These are phyloP conservation scores for Cornus suecica DNA, from an alignment of 148 eudicot species.

Conservation along the genomic window DNA sequence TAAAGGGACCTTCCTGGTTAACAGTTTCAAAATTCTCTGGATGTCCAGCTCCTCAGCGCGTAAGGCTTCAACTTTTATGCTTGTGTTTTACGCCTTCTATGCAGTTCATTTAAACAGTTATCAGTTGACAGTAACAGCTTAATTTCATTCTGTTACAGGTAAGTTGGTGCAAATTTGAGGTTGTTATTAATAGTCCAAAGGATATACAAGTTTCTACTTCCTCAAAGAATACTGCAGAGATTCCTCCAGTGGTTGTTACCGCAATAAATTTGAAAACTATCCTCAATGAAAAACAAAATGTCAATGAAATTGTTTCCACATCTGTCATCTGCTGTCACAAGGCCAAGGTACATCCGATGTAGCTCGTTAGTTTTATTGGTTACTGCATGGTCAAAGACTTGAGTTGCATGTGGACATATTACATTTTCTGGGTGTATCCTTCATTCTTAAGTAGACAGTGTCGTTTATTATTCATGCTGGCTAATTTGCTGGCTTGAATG, in stretches of 20 bases:
- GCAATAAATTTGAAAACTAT: conserved; percentile 88
- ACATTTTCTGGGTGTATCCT: no score
- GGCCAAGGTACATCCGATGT: conserved; percentile 63
- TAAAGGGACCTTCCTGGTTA: conserved; percentile 96
- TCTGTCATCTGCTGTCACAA: conserved; percentile 80
- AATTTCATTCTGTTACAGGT: conserved; percentile 50
- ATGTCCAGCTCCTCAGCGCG: conserved; percentile 65
- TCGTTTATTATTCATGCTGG: not conserved
- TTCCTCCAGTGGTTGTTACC: conserved; percentile 88
- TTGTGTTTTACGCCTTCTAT: not conserved
- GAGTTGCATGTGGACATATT: not conserved
- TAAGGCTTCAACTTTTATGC: conserved; percentile 31
- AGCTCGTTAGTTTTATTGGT: conserved; percentile 3
- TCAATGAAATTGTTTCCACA: conserved; percentile 89
- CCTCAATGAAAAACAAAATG: conserved; percentile 66
- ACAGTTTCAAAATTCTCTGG: conserved; percentile 68
- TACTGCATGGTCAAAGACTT: not conserved
- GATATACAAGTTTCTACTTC: conserved; percentile 59
- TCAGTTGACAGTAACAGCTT: conserved; percentile 2
- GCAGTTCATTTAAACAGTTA: not conserved
- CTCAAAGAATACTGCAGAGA: conserved; percentile 51
- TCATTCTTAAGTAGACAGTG: no score
- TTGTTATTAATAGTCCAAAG: conserved; percentile 69
- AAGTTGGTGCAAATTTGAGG: conserved; percentile 99
- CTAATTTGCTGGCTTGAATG: not conserved